Conservation (phyloP, 1,139 yeast genomes). For the Candida sojae region DNA sequence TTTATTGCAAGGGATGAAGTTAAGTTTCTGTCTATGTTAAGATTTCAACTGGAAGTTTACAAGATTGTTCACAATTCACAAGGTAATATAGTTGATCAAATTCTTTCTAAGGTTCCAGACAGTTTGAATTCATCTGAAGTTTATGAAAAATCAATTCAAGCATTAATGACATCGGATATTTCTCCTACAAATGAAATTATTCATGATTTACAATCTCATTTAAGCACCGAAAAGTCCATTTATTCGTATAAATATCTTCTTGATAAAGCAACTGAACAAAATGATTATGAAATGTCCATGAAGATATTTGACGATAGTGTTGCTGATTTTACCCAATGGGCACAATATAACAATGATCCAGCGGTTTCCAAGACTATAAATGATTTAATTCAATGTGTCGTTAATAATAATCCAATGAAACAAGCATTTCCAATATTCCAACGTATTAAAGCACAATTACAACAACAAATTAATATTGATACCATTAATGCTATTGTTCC, state of each 20-base stretch:
- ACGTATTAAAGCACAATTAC: constrained; percentile 41
- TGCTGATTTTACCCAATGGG: constrained; percentile 29
- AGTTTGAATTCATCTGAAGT: constrained; percentile 16
- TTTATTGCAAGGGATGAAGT: constrained; percentile 23
- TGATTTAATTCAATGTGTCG: constrained; percentile 28
- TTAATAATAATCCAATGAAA: constrained; percentile 21
- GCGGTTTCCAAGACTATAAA: constrained; percentile 31
- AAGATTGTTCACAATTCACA: not conserved
- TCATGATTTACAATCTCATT: constrained; percentile 12
- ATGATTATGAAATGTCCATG: constrained; percentile 26
- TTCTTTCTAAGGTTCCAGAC: constrained; percentile 2
- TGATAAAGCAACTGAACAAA: constrained; percentile 20
- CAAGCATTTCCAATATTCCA: constrained; percentile 36
- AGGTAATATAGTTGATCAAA: constrained; percentile 2
- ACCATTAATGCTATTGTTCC: constrained; percentile 50
- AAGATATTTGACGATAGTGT: constrained; percentile 36
- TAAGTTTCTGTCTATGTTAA: constrained; percentile 22
- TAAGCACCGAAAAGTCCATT: constrained; percentile 22
- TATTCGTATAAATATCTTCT: constrained; percentile 14
- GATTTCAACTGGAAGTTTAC: constrained; percentile 23
- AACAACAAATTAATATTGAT: constrained; percentile 28
- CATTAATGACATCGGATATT: constrained; percentile 17
- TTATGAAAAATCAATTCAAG: constrained; percentile 21
- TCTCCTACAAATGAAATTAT: constrained; percentile 24
- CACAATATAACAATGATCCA: constrained; percentile 29